Evolutionary conservation across 1,139 yeast genomes (phyloP), one percentile per base, ranked within the genome.

Genomic region (Diutina sp.): DNA sequence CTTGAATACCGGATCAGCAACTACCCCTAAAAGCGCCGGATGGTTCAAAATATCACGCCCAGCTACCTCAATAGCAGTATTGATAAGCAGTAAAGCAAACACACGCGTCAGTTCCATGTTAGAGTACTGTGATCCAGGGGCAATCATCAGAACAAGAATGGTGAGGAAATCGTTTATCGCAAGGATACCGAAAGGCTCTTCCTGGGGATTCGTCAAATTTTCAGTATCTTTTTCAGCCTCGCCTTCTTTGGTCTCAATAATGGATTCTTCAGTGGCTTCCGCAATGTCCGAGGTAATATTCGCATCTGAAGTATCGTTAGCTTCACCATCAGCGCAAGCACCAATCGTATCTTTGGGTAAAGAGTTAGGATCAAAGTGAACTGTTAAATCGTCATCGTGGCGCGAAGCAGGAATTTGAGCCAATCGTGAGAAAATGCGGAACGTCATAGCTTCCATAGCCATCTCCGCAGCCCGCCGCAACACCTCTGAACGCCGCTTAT

Each of bases 381-480:
- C 67, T 54, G 69, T 74, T 12, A 73, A 62, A 38, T 72, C 75
- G 41, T 63, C 67, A 30, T 57, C 59, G 21, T 64, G 66, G 2
- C 65, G 55, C 83, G 1, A 61, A 8, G 87, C 85, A 62, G 82
- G 84, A 51, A 88, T 74, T 18, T 71, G 69, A 56, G 76, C 76
- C 56, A 90, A 71, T 60, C 82, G 83, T 38, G 76, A 70, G 67
- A 91, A 93, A 9, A 91, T 78, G 56, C 82, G 77, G 51, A 84
- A 79, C 1, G 93, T 84, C 56, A 90, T 83, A 6, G 84, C 75
- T 47, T 80, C 75, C 79, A 91, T 82, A 0, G 97, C 83, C 76
- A 87, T 82, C 65, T 93, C 98, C 0, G 98, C 98, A 1, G 95
- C 87, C 60, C 87, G 80, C 65, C 99, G 77, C 58, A 95, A 77